Percentiles rank a stretch among this genome's conserved stretches.
These are phyloP conservation scores for Lentinus tigrinus DNA, from an alignment of 768 basidiomycete species.

Conservation along the genomic window DNA sequence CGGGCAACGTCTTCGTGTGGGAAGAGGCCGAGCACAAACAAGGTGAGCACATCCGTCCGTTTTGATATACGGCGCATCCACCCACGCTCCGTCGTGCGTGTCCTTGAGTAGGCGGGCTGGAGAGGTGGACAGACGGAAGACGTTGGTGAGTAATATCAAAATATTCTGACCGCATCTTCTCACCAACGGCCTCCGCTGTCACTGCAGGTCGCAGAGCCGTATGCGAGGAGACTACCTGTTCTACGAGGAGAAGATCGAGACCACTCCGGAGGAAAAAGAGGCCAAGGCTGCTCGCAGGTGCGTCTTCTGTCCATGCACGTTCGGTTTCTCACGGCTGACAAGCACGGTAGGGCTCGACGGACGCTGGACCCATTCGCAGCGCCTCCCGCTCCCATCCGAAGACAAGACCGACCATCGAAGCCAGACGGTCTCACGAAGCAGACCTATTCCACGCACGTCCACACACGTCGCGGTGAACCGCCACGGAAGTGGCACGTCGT, in stretches of 20 bases:
- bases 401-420: constrained; percentile 77
- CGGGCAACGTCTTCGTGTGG: constrained; percentile 84
- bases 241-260: constrained; percentile 82
- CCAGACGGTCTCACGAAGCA: constrained; percentile 84
- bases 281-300: constrained; percentile 78
- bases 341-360: constrained; percentile 46
- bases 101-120: constrained; percentile 39
- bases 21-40: constrained; percentile 74
- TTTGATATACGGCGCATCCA: constrained; percentile 20
- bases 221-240: constrained; percentile 84
- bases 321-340: constrained; percentile 8
- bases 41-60: constrained; percentile 18
- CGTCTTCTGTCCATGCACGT: constrained; percentile 13
- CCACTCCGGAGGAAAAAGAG: constrained; percentile 75
- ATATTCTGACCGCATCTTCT: constrained; percentile 7
- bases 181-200: neutral
- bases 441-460: constrained; percentile 77
- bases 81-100: constrained; percentile 13
- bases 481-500: constrained; percentile 82
- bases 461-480: constrained; percentile 55
- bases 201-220: constrained; percentile 73
- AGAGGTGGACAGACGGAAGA: constrained; percentile 82
- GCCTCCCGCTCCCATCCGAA: constrained; percentile 58
- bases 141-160: constrained; percentile 51
- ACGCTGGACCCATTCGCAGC: constrained; percentile 60